phyloP scores from a whole-genome alignment of 768 basidiomycete genomes.

The Leucosporidium creatinivorum region DNA sequence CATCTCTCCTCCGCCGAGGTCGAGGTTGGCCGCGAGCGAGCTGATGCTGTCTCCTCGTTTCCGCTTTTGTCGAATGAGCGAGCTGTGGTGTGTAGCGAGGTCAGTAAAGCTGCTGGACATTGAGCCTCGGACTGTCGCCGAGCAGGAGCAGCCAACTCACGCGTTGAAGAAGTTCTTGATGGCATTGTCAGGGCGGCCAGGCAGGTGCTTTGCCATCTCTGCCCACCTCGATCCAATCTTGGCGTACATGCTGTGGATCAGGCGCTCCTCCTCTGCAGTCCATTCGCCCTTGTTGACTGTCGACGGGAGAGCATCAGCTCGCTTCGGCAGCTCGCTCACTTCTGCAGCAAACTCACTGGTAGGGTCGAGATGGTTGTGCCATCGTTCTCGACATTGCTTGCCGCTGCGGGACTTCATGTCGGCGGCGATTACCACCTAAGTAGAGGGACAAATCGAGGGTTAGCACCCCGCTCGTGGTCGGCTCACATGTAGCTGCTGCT shows the following conservation, averaged over 20 bases:
- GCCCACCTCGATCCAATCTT: conserved; percentile 34
- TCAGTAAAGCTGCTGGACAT: neutral
- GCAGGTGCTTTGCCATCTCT: conserved; percentile 36
- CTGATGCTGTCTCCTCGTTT: conserved; percentile 1
- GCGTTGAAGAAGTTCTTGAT: conserved; percentile 38
- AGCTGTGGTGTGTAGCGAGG: neutral
- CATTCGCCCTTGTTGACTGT: conserved; percentile 36
- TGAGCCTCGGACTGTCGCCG: no score
- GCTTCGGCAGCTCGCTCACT: neutral
- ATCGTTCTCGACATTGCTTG: conserved; percentile 38
- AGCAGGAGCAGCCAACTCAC: neutral
- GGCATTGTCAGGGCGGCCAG: conserved; percentile 37
- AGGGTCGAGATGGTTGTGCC: conserved; percentile 38
- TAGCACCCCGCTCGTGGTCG: no score
- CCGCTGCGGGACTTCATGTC: conserved; percentile 32
- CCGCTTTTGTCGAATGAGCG: conserved; percentile 28
- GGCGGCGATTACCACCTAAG: conserved; percentile 24
- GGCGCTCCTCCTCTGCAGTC: conserved; percentile 32
- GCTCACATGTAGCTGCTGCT: neutral
- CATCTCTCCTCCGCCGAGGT: neutral
- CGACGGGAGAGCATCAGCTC: neutral
- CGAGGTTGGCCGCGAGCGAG: neutral
- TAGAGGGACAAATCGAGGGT: neutral
- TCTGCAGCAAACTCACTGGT: conserved; percentile 21
- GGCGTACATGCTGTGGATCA: conserved; percentile 29